These are phyloP conservation scores for Crithidia thermophila DNA, from an alignment of 208 protist genomes.

Conservation along the genomic window DNA sequence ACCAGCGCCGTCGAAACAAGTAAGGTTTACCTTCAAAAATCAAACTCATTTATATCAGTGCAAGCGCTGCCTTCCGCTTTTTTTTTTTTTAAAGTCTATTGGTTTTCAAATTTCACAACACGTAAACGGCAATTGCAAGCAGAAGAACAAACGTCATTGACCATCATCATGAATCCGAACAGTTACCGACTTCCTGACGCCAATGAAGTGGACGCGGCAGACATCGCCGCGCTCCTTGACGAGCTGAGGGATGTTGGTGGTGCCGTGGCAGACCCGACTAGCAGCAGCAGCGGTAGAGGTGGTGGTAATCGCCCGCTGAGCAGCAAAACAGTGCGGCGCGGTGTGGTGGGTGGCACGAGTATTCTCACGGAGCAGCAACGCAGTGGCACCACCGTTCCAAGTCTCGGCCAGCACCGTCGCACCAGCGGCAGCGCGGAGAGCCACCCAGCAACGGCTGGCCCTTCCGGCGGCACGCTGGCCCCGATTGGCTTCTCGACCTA, in stretches of 20 bases:
- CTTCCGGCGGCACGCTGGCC: constrained; percentile 5
- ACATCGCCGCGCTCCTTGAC: constrained; percentile 63
- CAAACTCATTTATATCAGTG: too few relatives aligned
- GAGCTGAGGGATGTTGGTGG: constrained; percentile 61
- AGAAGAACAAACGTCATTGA: not conserved
- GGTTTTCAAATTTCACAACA: too few relatives aligned
- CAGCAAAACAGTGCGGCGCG: constrained; percentile 7
- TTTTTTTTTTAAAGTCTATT: too few relatives aligned
- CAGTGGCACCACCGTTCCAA: not conserved
- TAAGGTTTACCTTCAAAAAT: too few relatives aligned
- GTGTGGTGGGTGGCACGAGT: constrained; percentile 14
- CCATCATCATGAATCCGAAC: constrained; percentile 14
- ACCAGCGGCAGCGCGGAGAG: not conserved
- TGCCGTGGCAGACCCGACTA: constrained; percentile 1
- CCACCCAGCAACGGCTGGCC: not conserved
- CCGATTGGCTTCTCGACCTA: constrained; percentile 58
- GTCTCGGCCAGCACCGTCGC: constrained; percentile 4
- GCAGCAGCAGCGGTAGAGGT: not conserved
- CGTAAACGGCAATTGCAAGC: not conserved
- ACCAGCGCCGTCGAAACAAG: too few relatives aligned
- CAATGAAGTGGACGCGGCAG: constrained; percentile 32
- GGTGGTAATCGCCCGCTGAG: constrained; percentile 18
- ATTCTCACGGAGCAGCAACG: constrained; percentile 21
- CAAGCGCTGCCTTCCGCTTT: too few relatives aligned
- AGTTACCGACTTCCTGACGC: constrained; percentile 1